Conservation (phyloP, 1,284 basidiomycete species). For the Rhodotorula sp. region DNA sequence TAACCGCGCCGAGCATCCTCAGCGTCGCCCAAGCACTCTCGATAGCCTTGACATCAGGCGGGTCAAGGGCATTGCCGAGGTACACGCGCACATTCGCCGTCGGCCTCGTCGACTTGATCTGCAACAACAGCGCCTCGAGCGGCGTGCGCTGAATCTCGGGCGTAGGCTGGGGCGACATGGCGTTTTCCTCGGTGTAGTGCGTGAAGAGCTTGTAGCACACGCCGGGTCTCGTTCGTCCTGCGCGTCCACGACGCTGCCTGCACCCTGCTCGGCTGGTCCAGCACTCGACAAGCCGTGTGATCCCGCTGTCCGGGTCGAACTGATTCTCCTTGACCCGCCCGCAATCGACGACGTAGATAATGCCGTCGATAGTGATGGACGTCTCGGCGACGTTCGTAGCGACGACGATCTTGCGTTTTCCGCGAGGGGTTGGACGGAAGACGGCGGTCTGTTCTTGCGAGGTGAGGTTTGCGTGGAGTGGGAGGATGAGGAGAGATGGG, state of each 20-base stretch:
- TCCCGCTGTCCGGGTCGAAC: conserved; percentile 71
- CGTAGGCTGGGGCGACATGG: conserved; percentile 69
- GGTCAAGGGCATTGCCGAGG: conserved; percentile 72
- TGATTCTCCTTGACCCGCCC: conserved; percentile 88
- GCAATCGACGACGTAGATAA: conserved; percentile 77
- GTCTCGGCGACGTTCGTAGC: conserved; percentile 89
- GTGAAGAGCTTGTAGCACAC: conserved; percentile 82
- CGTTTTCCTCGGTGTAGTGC: conserved; percentile 62
- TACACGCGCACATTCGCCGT: conserved; percentile 72
- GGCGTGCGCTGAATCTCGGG: conserved; percentile 91
- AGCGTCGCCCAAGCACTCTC: conserved; percentile 74
- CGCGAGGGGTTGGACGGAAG: conserved; percentile 58
- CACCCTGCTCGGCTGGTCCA: conserved; percentile 80
- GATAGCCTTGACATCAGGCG: conserved; percentile 72
- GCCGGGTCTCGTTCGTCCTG: conserved; percentile 81
- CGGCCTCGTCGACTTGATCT: conserved; percentile 77
- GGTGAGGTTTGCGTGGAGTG: conserved; percentile 86
- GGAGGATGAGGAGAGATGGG: conserved; percentile 62
- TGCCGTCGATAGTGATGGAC: conserved; percentile 83
- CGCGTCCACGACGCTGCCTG: conserved; percentile 80
- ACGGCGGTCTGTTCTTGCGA: conserved; percentile 78
- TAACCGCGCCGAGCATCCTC: conserved; percentile 74
- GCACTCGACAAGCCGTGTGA: conserved; percentile 73
- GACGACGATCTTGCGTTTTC: conserved; percentile 77
- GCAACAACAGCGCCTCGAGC: conserved; percentile 75